A percentile compares a stretch with the other conserved stretches of the same genome.
These are phyloP conservation scores for Lipomyces chichibuensis DNA, from an alignment of 805 yeast genomes.

Conservation along the genomic window DNA sequence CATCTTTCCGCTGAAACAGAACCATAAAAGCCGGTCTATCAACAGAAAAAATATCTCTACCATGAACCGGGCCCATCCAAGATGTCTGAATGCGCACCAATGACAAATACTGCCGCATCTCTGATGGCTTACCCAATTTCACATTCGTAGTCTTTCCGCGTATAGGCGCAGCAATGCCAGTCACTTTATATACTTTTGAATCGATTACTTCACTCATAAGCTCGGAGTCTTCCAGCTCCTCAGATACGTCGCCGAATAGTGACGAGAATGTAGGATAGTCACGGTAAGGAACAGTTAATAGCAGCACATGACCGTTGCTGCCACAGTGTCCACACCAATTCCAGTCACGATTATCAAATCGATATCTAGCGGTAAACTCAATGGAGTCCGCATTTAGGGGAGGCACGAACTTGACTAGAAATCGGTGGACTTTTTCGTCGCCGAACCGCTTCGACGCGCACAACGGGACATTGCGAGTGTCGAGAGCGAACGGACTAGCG, in stretches of 20 bases:
- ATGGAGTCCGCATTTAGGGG: slow-evolving; percentile 16
- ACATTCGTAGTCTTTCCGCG: slow-evolving; percentile 1
- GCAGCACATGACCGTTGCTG: slow-evolving; percentile 22
- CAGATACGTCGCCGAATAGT: slow-evolving; percentile 15
- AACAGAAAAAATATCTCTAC: slow-evolving; percentile 16
- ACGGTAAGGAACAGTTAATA: neutral
- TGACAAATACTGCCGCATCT: slow-evolving; percentile 24
- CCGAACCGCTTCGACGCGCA: neutral
- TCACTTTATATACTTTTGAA: slow-evolving; percentile 21
- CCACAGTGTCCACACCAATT: slow-evolving; percentile 27
- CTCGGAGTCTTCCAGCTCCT: slow-evolving; percentile 14
- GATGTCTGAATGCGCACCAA: slow-evolving; percentile 27
- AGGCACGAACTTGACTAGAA: slow-evolving; percentile 23
- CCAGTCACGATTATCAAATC: slow-evolving; percentile 21
- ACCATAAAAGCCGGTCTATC: slow-evolving; percentile 27
- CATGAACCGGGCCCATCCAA: slow-evolving; percentile 35
- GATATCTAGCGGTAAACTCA: slow-evolving; percentile 33
- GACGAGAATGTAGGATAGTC: slow-evolving; percentile 10
- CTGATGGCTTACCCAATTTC: slow-evolving; percentile 22
- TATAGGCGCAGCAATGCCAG: slow-evolving; percentile 19
- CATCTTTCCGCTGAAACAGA: slow-evolving; percentile 36
- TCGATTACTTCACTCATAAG: slow-evolving; percentile 21
- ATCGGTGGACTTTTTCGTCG: slow-evolving; percentile 1
- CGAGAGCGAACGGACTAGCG: slow-evolving; percentile 11
- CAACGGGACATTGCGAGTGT: slow-evolving; percentile 2